Conservation (phyloP, 805 yeast genomes). For the Wickerhamomyces xylosicus region DNA sequence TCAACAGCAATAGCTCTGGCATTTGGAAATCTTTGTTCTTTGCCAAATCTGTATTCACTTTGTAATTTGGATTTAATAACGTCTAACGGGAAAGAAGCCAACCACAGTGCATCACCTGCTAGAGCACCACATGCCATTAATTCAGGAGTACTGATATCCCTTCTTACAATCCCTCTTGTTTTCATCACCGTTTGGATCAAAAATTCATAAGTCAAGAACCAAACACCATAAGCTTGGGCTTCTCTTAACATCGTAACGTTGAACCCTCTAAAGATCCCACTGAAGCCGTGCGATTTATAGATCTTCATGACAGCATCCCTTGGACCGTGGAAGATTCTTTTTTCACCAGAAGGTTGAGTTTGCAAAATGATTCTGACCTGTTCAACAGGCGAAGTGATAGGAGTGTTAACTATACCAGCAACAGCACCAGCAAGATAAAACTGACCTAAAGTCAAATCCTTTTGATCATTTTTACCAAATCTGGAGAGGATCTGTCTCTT, state of each 20-base stretch:
- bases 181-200: slow-evolving; percentile 45
- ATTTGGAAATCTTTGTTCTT: slow-evolving; percentile 31
- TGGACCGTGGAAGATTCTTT: slow-evolving; percentile 49
- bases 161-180: slow-evolving; percentile 31
- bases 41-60: slow-evolving; percentile 39
- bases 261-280: slow-evolving; percentile 78
- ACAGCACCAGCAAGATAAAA: slow-evolving; percentile 80
- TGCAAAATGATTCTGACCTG: slow-evolving; percentile 90
- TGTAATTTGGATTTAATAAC: slow-evolving; percentile 86
- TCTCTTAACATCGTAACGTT: slow-evolving; percentile 78
- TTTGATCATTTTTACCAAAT: slow-evolving; percentile 23
- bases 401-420: slow-evolving; percentile 86
- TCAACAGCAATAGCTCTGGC: slow-evolving; percentile 26
- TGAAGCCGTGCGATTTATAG: slow-evolving; percentile 64
- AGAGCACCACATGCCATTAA: slow-evolving; percentile 80
- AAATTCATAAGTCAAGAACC: slow-evolving; percentile 87
- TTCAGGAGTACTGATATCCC: slow-evolving; percentile 78
- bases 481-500: slow-evolving; percentile 55
- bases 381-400: slow-evolving; percentile 89
- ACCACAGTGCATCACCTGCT: slow-evolving; percentile 88
- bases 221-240: slow-evolving; percentile 78
- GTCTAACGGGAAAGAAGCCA: slow-evolving; percentile 78
- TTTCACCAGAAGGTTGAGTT: slow-evolving; percentile 45
- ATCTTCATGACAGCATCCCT: slow-evolving; percentile 73
- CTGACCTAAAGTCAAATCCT: slow-evolving; percentile 45